Base-by-base conservation (phyloP, 1,284 basidiomycete genomes). In the Ustilago loliicola region DNA sequence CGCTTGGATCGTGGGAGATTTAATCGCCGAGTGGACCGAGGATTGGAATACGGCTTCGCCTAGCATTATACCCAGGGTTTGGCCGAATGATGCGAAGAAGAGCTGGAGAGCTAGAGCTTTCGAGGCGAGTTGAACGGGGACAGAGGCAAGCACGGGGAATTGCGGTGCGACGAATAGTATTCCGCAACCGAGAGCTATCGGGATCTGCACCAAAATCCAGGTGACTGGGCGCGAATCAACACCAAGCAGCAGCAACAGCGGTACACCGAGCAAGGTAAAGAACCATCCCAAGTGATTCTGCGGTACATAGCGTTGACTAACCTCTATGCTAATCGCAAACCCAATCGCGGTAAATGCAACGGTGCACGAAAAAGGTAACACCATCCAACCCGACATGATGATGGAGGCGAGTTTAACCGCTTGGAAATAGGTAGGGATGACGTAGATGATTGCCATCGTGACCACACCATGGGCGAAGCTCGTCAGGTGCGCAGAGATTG, bases 51-150 rank as follows among this genome's bases (percentile, higher is more conserved):
- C 69, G 2, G 77, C 68, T 58, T 76, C 69, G 8, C 59, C 77
- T 8, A 79, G 55, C 68, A 72, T 72, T 55, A 79, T 79, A 4
- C 77, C 77, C 4, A 79, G 45, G 5, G 77, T 79, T 45, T 79
- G 72, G n/a, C 61, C 65, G 34, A 72, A 76, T 10, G 68, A 76
- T 9, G 67, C 66, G 15, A 72, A 72, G 63, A 70, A 71, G 25
- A 74, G 56, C 27, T 68, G 62, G 30, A 72, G 27, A 0, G 76
- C 76, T 1, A 78, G 50, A 0, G 72, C 76, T 27, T 61, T 63
- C 8, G 59, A 52, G 5, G 72, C 67, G 40, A 78, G 30, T 27
- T 66, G 40, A n/a, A 68, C 52, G 0, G 63, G 54, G 13, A 74
- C 64, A 0, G 72, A 61, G 1, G 76, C 76, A 0, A 78, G 57